phyloP scores from a whole-genome alignment of 306 rosid genomes.

The Benincasa hispida region DNA sequence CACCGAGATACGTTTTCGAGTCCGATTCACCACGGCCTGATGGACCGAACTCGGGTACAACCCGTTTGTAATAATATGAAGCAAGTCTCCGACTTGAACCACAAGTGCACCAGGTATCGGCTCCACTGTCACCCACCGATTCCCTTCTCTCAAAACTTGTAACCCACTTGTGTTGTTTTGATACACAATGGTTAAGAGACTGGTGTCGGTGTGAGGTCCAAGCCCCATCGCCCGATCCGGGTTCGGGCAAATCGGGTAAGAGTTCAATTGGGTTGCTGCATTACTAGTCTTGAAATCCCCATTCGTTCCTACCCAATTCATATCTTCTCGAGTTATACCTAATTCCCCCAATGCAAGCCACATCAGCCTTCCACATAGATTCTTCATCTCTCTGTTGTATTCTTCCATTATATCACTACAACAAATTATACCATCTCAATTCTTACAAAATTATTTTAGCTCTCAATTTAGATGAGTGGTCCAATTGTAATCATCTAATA shows the following conservation, averaged over 20 bases:
- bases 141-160: conserved; percentile 47
- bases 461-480: too few relatives aligned
- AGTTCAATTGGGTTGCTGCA: conserved; percentile 62
- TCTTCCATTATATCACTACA: conserved; percentile 37
- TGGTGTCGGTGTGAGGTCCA: conserved; percentile 77
- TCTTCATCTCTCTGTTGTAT: conserved; percentile 51
- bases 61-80: conserved; percentile 77
- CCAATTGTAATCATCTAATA: too few relatives aligned
- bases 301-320: conserved; percentile 52
- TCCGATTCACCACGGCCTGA: conserved; percentile 66
- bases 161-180: conserved; percentile 65
- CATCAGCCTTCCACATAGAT: conserved; percentile 51
- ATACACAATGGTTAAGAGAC: conserved; percentile 55
- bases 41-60: conserved; percentile 53
- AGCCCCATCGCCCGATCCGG: conserved; percentile 96
- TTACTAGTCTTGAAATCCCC: conserved; percentile 24
- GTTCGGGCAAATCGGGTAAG: conserved; percentile 78
- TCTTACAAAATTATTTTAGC: too few relatives aligned
- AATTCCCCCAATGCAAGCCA: conserved; percentile 57
- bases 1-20: conserved; percentile 35
- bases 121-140: conserved; percentile 58
- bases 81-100: conserved; percentile 52
- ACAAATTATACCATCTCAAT: too few relatives aligned
- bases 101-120: conserved; percentile 31
- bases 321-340: conserved; percentile 44